phyloP scores from a whole-genome alignment of 2,329 filamentous ascomycete species.

The Aureobasidium sp. region DNA sequence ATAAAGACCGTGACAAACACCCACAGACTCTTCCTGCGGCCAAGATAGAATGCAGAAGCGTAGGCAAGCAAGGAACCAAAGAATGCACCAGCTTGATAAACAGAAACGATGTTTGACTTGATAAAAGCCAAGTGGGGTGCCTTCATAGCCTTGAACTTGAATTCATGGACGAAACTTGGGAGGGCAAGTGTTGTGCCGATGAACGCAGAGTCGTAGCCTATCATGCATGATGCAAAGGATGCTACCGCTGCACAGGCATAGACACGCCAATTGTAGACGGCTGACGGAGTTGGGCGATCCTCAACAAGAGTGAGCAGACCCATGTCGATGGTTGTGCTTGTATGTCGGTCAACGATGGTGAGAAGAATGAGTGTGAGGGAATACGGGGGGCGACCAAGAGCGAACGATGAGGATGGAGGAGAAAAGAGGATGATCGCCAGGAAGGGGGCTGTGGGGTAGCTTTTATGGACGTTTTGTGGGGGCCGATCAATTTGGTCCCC shows the following conservation, averaged over 20 bases:
- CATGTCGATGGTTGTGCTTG: slow-evolving; percentile 24
- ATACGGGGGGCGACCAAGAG: too few relatives aligned
- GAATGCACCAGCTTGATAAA: slow-evolving; percentile 78
- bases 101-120: slow-evolving; percentile 70
- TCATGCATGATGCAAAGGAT: slow-evolving; percentile 53
- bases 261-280: slow-evolving; percentile 55
- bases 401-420: background rate
- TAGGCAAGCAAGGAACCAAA: slow-evolving; percentile 70
- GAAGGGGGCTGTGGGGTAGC: background rate
- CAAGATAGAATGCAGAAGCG: slow-evolving; percentile 57
- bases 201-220: slow-evolving; percentile 64
- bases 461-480: background rate
- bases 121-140: slow-evolving; percentile 48
- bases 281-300: slow-evolving; percentile 47
- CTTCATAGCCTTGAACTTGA: slow-evolving; percentile 51
- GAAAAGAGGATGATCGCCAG: background rate
- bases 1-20: slow-evolving; percentile 58
- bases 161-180: slow-evolving; percentile 62
- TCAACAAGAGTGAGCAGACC: slow-evolving; percentile 32
- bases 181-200: slow-evolving; percentile 71
- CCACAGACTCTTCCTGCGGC: slow-evolving; percentile 58
- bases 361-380: background rate
- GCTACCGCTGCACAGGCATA: slow-evolving; percentile 50
- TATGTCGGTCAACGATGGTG: background rate
- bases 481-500: background rate